Evolutionary conservation across 129 eudicot species (phyloP), one percentile per base, ranked within the genome.

Genomic region (Helianthus tuberosus): DNA sequence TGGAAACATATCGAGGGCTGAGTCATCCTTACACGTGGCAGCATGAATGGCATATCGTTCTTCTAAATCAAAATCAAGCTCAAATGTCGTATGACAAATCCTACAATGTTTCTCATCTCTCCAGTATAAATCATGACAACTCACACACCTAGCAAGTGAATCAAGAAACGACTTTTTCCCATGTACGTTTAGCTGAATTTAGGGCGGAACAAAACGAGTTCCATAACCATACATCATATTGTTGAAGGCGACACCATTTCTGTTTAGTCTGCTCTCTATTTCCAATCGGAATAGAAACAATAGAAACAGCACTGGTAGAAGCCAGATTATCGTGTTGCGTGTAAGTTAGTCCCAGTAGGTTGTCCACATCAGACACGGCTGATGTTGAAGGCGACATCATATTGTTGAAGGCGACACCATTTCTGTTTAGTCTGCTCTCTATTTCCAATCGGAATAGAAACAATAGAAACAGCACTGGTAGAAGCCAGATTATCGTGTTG

Each of bases 21-120:
- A 79, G 44, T 72, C 74, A 35, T 74, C 84, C 57, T 78, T 79
- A 75, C 99, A 94, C 38, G 89, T 85, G 78, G 99, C 97, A 17
- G 78, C 77, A 79, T 94, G 97, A 74, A 91, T 68, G 8, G 92
- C 88, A 72, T 88, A 94, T 72, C 83, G 84, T 75, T 94, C 99
- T 78, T 94, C 99, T 35, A 91, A 71, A 77, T 91, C 99, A 85
- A 94, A 94, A 79, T 87, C 90, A 71, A 94, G 96, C 90, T 90
- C 97, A 69, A 94, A 94, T 46, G 97, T 91, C 52, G 89, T 80
- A 80, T 94, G 99, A 66, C 97, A 94, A 63, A 82, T 73, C 77
- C 76, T 81, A 82, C 99, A 94, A 77, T 94, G 99, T 75, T 87
- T 90, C 79, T 94, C 99, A 57, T 94, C 99, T 83, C 96, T 87